Evolutionary conservation across 31 red algal genomes (phyloP), one percentile per base, ranked within the genome.

Genomic region (Porphyra umbilicalis): DNA sequence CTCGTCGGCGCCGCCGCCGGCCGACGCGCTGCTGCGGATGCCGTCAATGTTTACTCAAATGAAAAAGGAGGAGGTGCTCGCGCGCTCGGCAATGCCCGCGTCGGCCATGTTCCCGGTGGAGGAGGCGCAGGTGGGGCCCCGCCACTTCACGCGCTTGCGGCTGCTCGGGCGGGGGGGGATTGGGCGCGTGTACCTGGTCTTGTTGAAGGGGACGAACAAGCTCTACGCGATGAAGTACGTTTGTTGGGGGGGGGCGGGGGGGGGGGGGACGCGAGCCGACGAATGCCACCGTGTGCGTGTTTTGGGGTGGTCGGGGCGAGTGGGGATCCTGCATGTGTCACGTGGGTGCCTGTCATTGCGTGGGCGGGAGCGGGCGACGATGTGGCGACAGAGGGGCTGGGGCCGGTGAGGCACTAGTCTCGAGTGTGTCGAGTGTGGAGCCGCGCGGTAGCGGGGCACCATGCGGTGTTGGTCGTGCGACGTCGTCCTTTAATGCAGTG

Each of bases 181-280:
- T 32, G 96, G 96, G 1, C 82, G 89, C 42, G 96, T 98, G 34
- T 95, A 85, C 38, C 90, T 98, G 32, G 96, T 98, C 30, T 81
- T 92, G 29, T 83, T 95, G 34, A 95, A 90, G 80, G 90, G 85
- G 79, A 98, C 96, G 34, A 85, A 83, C 39, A 90, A 88, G 81
- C 76, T 95, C 20, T 98, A 98, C 80, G 96, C 96, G 31, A 94
- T 98, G 92, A 98, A 98, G 84, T 71, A 71, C 57, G 57, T 71
- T 36, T 71, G 57, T 29, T 71, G 57, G 57, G 20, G 18, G 57
- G 57, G 57, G 57, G 1, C n/a, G 57, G 20, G n/a, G n/a, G n/a
- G n/a, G n/a, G n/a, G n/a, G n/a, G n/a, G n/a, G n/a, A n/a, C n/a
- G n/a, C n/a, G n/a, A n/a, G n/a, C n/a, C n/a, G n/a, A n/a, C n/a